Evolutionary conservation across 371 early-diverging fungal genomes (phyloP).

Genomic region (Apophysomyces elegans): DNA sequence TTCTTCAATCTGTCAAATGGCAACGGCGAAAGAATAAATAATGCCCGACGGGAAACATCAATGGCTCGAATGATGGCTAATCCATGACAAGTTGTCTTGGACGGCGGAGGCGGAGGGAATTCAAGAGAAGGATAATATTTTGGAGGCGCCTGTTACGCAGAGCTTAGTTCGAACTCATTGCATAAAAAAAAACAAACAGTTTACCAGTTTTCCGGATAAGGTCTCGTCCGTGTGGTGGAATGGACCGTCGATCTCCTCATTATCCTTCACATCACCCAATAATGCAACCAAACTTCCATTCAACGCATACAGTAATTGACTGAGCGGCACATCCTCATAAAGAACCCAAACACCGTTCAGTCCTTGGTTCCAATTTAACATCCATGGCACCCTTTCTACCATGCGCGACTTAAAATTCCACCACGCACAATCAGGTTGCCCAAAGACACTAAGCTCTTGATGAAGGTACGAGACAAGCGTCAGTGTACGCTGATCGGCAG

Average conservation of each 20-base stretch:
- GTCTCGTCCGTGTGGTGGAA: background rate
- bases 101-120: conserved; percentile 54
- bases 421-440: conserved; percentile 18
- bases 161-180: background rate
- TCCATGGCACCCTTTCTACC: conserved; percentile 60
- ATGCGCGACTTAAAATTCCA: conserved; percentile 66
- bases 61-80: conserved; percentile 76
- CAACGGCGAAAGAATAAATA: conserved; percentile 72
- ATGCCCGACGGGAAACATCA: conserved; percentile 58
- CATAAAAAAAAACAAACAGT: background rate
- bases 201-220: background rate
- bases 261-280: conserved; percentile 50
- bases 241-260: conserved; percentile 12
- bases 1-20: conserved; percentile 46
- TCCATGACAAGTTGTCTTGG: conserved; percentile 66
- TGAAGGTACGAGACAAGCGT: conserved; percentile 54
- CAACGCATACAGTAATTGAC: conserved; percentile 74
- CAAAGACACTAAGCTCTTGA: conserved; percentile 17
- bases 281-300: conserved; percentile 79
- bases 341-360: conserved; percentile 61
- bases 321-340: conserved; percentile 65
- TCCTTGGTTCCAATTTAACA: conserved; percentile 61
- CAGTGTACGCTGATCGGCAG: conserved; percentile 61
- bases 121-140: conserved; percentile 58
- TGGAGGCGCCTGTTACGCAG: conserved; percentile 37